phyloP scores from a whole-genome alignment of 306 rosid species.

The Rosa multiflora region DNA sequence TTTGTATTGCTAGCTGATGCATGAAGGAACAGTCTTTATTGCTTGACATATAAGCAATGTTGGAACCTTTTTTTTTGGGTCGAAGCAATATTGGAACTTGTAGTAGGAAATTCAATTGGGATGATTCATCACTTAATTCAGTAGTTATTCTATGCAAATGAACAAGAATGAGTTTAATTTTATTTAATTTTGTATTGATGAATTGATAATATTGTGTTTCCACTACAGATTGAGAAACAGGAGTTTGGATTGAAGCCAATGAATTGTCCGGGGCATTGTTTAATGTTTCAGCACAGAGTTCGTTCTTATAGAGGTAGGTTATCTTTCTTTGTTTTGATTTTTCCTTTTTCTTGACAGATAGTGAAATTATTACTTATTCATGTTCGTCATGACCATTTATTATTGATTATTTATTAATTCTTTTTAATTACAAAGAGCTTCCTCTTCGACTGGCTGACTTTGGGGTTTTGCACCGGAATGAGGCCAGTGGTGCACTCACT shows the following conservation, averaged over 20 bases:
- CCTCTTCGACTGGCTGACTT: conserved; percentile 97
- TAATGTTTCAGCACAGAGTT: conserved; percentile 92
- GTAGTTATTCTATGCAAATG: background rate
- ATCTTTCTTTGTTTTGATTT: background rate
- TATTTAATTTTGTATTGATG: background rate
- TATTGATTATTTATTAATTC: background rate
- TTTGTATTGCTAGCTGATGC: background rate
- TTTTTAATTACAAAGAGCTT: conserved; percentile 59
- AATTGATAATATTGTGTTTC: background rate
- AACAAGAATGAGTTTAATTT: background rate
- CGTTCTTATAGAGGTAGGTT: conserved; percentile 57
- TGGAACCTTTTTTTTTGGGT: background rate
- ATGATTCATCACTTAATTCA: background rate
- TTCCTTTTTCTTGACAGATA: background rate
- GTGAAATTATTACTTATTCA: background rate
- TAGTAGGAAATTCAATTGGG: background rate
- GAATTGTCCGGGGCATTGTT: conserved; percentile 99
- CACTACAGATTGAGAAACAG: conserved; percentile 81
- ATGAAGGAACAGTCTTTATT: background rate
- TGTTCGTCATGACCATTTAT: background rate
- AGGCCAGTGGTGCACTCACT: conserved; percentile 98
- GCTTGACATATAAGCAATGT: background rate
- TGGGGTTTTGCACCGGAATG: conserved; percentile 97
- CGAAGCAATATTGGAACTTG: background rate
- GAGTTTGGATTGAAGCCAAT: conserved; percentile 97